Conservation (phyloP, 495 filamentous ascomycete species). For the Friedmanniomyces endolithicus region DNA sequence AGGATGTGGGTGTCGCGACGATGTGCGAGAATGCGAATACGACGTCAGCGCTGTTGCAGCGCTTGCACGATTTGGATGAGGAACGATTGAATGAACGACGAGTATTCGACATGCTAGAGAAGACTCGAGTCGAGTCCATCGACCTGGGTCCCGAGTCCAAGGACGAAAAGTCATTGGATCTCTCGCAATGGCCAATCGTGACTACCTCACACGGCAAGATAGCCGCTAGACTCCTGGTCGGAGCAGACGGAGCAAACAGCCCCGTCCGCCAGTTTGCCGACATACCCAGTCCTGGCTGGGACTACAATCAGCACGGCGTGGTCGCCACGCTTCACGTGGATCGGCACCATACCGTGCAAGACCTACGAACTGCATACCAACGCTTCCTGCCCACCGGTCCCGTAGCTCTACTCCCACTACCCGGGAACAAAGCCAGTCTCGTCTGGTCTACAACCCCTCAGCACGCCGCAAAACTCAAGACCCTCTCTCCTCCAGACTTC, state of each 20-base stretch:
- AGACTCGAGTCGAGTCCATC: conserved; percentile 64
- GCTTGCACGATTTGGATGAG: conserved; percentile 53
- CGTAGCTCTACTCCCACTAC: conserved; percentile 82
- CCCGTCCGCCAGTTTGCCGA: conserved; percentile 83
- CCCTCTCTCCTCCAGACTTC: conserved; percentile 57
- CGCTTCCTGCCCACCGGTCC: conserved; percentile 88
- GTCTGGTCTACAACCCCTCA: conserved; percentile 85
- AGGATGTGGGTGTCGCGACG: conserved; percentile 58
- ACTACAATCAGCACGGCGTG: conserved; percentile 80
- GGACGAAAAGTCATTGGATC: conserved; percentile 43
- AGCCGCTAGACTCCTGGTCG: conserved; percentile 72
- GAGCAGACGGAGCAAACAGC: conserved; percentile 88
- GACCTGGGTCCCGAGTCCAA: conserved; percentile 56
- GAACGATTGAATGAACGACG: neutral
- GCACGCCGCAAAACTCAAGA: conserved; percentile 69
- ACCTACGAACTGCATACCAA: conserved; percentile 72
- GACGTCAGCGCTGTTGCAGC: conserved; percentile 57
- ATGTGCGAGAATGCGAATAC: conserved; percentile 95
- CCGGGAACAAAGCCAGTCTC: conserved; percentile 65
- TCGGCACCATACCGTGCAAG: conserved; percentile 36
- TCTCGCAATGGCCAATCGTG: conserved; percentile 78
- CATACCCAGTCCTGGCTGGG: conserved; percentile 78
- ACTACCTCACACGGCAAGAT: conserved; percentile 51
- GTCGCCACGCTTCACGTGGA: conserved; percentile 76
- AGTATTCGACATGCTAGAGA: conserved; percentile 54